Base-by-base conservation (phyloP, 2,329 filamentous ascomycete species). In the Fusarium sp. region DNA sequence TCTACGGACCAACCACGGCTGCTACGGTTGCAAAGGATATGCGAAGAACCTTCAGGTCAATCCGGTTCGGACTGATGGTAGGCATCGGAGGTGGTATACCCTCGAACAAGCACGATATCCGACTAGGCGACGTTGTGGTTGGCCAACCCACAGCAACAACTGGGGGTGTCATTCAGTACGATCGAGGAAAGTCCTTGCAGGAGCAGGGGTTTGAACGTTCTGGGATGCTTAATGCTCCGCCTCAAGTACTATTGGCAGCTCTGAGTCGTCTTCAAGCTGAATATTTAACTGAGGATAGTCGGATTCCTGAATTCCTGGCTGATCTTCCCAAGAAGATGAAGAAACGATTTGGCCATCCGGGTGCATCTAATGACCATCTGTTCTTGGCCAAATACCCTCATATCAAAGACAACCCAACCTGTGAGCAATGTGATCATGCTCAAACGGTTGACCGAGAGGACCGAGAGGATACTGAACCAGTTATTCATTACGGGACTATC, bases 291-390 rank as follows among this genome's bases (percentile, higher is more conserved):
- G 40, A 54, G 3, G 51, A 44, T 9, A 44, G 27, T 2, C n/a
- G n/a, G 0, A 4, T 54, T 10, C 2, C 40, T 0, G 14, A 44
- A 3, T 44, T 54, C 1, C 9, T 54, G 7, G 15, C 7, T 2
- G 3, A n/a, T 2, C 20, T 54, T 6, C 16, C 24, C 3, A 20
- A 29, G 11, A 44, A 43, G 6, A 27, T 25, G 20, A 44, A 15
- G 15, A 24, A 30, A 2, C 16, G 22, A 5, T 54, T 44, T 3
- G 4, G 27, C 4, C 18, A 44, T 3, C 51, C 29, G 2, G 38
- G n/a, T 0, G 15, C 2, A 6, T 29, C n/a, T 0, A 18, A 42
- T 0, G 50, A 53, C 24, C 1, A 1, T 1, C n/a, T 53, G 3
- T 53, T 22, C 4, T 12, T 22, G 5, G 10, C 34, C 2, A 11